Evolutionary conservation across 208 protist species (phyloP).

Genomic region (Plasmodiophora brassicae): DNA sequence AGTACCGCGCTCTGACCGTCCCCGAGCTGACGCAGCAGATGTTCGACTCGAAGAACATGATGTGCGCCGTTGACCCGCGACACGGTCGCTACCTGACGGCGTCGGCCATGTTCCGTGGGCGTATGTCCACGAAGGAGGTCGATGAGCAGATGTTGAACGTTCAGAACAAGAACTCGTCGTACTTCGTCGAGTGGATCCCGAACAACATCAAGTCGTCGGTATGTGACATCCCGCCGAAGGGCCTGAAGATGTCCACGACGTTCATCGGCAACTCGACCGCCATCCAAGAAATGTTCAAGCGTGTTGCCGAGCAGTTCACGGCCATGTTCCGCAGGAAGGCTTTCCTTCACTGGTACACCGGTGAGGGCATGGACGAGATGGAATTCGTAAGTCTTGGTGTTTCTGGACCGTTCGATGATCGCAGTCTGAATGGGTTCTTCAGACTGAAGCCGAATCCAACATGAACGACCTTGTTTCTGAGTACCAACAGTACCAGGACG

Average conservation of each 20-base stretch:
- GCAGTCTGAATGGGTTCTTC: not conserved
- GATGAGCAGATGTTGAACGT: constrained; percentile 88
- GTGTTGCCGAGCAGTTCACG: constrained; percentile 88
- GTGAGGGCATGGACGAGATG: constrained; percentile 68
- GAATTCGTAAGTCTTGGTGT: constrained; percentile 44
- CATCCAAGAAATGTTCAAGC: constrained; percentile 88
- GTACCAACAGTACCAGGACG: constrained; percentile 87
- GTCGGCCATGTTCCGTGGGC: constrained; percentile 69
- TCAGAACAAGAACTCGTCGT: constrained; percentile 85
- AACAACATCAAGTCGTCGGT: constrained; percentile 80
- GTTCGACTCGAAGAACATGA: constrained; percentile 96
- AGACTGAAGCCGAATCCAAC: constrained; percentile 82
- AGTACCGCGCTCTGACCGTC: constrained; percentile 80
- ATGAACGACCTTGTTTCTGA: constrained; percentile 86
- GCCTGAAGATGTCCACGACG: constrained; percentile 72
- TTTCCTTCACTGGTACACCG: constrained; percentile 98
- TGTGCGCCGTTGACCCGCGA: constrained; percentile 85
- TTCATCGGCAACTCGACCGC: constrained; percentile 86
- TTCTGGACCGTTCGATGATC: not conserved
- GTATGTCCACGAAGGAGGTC: constrained; percentile 91
- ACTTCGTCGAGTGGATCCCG: constrained; percentile 96
- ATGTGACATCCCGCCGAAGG: constrained; percentile 45
- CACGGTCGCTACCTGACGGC: constrained; percentile 72
- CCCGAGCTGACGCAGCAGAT: constrained; percentile 91
- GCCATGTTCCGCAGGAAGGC: constrained; percentile 96